phyloP scores from a whole-genome alignment of 305 asterid genomes.

The Solanum hybrid region DNA sequence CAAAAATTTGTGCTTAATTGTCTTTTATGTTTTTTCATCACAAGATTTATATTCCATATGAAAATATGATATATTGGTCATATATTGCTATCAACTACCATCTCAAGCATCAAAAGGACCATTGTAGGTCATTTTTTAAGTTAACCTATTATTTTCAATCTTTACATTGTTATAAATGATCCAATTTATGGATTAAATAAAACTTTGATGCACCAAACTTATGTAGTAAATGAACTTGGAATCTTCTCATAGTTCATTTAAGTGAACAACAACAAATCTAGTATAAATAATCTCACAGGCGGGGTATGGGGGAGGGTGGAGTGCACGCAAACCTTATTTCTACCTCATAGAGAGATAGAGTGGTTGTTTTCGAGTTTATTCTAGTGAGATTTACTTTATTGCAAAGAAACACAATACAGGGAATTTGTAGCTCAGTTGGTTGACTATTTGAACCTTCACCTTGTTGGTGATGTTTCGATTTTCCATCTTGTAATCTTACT shows the following conservation, averaged over 20 bases:
- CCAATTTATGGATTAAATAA: background rate
- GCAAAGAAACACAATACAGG: background rate
- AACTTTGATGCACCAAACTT: no score
- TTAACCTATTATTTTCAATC: background rate
- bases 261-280: background rate
- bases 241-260: background rate
- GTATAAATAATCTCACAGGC: no score
- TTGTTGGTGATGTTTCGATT: no score
- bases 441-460: background rate
- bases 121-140: background rate
- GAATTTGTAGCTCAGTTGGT: accelerated
- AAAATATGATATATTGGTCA: constrained; percentile 17
- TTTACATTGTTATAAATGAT: background rate
- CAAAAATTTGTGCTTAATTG: background rate
- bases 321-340: accelerated
- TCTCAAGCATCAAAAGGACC: background rate
- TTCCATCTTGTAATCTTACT: no score
- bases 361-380: background rate
- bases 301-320: background rate
- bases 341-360: background rate
- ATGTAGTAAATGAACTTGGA: background rate
- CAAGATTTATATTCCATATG: background rate
- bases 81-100: constrained; percentile 14
- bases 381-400: background rate
- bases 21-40: background rate